Conservation (phyloP, 2,329 filamentous ascomycete genomes). For the Juglanconis sp. region DNA sequence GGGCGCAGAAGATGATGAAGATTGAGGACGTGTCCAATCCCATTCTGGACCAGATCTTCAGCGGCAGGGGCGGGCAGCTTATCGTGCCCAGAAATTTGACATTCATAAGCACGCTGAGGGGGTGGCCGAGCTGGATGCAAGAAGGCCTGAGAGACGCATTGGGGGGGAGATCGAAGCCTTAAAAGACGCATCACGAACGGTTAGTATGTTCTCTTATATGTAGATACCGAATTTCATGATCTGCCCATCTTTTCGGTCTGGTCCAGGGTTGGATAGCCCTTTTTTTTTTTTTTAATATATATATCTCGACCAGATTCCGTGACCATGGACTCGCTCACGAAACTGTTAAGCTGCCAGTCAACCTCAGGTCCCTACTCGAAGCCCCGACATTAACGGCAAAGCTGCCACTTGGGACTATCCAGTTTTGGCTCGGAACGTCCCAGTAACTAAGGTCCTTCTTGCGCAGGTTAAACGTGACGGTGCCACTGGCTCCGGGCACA, state of each 20-base stretch:
- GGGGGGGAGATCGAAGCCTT: neutral
- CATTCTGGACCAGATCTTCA: constrained; percentile 48
- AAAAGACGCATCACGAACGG: neutral
- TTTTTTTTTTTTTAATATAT: neutral
- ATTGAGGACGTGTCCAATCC: constrained; percentile 42
- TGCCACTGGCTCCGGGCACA: constrained; percentile 42
- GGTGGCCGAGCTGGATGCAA: constrained; percentile 37
- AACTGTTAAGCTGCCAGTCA: constrained; percentile 31
- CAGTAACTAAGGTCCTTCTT: constrained; percentile 64
- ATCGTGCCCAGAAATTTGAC: constrained; percentile 36
- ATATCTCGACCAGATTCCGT: too few species aligned
- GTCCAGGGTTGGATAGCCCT: too few species aligned
- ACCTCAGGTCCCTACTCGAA: constrained; percentile 43
- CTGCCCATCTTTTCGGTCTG: too few species aligned
- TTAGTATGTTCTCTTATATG: neutral
- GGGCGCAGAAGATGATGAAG: constrained; percentile 29
- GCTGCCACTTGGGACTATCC: constrained; percentile 48
- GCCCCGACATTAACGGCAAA: constrained; percentile 43
- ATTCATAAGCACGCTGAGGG: constrained; percentile 33
- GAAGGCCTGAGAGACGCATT: constrained; percentile 29
- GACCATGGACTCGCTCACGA: neutral
- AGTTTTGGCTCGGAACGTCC: constrained; percentile 58
- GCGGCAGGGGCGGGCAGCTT: constrained; percentile 45
- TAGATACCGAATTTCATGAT: neutral
- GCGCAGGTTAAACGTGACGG: constrained; percentile 50